Evolutionary conservation across 2,329 filamentous ascomycete species (phyloP), one percentile per base, ranked within the genome.

Genomic region (Dactylellina sp.): DNA sequence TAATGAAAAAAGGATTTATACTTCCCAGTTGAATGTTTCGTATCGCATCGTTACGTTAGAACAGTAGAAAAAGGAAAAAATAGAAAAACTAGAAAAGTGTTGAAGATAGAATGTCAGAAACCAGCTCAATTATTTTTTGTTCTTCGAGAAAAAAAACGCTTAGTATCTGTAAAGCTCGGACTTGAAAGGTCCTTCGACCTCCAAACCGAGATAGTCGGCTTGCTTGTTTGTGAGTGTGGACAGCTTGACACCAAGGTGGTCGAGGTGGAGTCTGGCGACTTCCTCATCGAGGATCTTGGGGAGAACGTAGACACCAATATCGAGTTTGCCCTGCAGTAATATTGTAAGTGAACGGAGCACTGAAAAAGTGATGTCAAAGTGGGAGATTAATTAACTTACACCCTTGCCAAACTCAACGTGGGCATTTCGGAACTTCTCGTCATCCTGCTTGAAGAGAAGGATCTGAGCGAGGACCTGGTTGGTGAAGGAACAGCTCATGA

Each of bases 401-500:
- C 77, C 88, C 87, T 93, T 92, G 85, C 91, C 92, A 83, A 97
- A 99, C 85, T 97, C 95, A 80, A 93, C 85, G 86, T 97, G 96
- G 88, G 97, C 97, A 85, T 91, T 86, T 84, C 90, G 88, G 83
- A 96, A 99, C 70, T 86, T 90, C 82, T 87, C 88, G 82, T 98
- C 93, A 80, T 90, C 87, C 80, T 89, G 90, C 91, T 98, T 98
- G 91, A 85, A 99, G 81, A 99, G 86, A 86, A 96, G 90, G 86
- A 99, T 98, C 87, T 99, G 95, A 79, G 95, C 95, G 83, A 99
- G 92, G 80, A 98, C 95, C 88, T 99, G 95, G 91, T 99, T 99
- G 88, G 93, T 96, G 91, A 99, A 99, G 77, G 94, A 98, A 91
- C 95, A 99, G 80, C 93, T 97, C 95, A 99, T 98, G 87, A 99